Evolutionary conservation across 1,139 yeast species (phyloP).

Genomic region (Hanseniaspora sp.): DNA sequence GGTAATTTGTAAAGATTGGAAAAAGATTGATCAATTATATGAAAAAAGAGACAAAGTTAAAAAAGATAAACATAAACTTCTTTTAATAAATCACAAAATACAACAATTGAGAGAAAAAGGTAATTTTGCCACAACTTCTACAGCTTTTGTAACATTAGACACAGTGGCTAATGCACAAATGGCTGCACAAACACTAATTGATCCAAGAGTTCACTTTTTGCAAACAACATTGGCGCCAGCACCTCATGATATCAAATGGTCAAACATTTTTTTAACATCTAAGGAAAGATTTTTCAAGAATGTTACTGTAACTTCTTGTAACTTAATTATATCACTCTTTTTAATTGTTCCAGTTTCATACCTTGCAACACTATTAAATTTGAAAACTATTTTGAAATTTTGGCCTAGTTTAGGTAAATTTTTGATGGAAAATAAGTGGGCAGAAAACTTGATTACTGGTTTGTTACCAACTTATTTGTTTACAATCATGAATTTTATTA

Average conservation of each 20-base stretch:
- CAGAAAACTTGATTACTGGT: constrained; percentile 61
- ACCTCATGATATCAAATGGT: constrained; percentile 71
- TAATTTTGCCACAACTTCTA: constrained; percentile 52
- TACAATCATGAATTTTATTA: constrained; percentile 52
- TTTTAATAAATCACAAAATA: constrained; percentile 48
- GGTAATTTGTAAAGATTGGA: constrained; percentile 80
- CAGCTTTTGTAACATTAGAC: constrained; percentile 74
- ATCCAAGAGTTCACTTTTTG: constrained; percentile 62
- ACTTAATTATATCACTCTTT: constrained; percentile 51
- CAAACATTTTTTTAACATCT: constrained; percentile 52
- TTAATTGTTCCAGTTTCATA: constrained; percentile 64
- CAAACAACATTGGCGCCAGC: constrained; percentile 70
- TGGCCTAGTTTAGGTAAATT: constrained; percentile 64
- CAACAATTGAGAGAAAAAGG: constrained; percentile 45
- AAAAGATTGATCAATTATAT: constrained; percentile 52
- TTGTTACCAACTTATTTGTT: constrained; percentile 65
- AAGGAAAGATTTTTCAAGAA: constrained; percentile 45
- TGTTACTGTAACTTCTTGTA: constrained; percentile 49
- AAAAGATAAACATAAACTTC: constrained; percentile 32
- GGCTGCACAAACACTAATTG: constrained; percentile 75
- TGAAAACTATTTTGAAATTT: constrained; percentile 56
- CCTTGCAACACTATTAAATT: constrained; percentile 58
- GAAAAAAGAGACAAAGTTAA: constrained; percentile 46
- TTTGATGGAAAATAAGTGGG: constrained; percentile 52
- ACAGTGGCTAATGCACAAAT: constrained; percentile 76